phyloP scores from a whole-genome alignment of 2,329 filamentous ascomycete genomes.

The Pezicula carpinea region DNA sequence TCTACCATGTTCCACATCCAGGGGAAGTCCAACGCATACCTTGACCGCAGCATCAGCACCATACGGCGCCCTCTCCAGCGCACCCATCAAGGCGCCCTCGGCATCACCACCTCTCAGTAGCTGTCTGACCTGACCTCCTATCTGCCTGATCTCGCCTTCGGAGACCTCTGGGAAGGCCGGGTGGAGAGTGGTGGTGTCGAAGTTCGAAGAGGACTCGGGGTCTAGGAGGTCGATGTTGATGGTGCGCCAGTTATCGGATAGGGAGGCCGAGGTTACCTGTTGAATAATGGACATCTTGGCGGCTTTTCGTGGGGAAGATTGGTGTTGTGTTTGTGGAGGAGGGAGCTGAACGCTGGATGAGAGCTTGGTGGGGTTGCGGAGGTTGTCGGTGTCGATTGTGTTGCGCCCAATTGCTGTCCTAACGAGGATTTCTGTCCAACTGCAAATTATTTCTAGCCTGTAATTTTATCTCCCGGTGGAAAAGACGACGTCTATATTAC shows the following conservation, averaged over 20 bases:
- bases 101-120: constrained; percentile 80
- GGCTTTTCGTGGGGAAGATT: not conserved
- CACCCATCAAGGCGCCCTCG: constrained; percentile 79
- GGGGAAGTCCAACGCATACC: constrained; percentile 34
- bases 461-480: no score
- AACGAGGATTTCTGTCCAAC: not conserved
- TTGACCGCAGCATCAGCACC: constrained; percentile 54
- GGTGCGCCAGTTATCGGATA: constrained; percentile 70
- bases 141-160: constrained; percentile 72
- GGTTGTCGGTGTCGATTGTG: constrained; percentile 1
- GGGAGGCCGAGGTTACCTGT: constrained; percentile 55
- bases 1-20: no score
- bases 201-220: constrained; percentile 86
- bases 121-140: constrained; percentile 80
- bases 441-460: not conserved
- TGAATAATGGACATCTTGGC: constrained; percentile 61
- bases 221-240: constrained; percentile 92
- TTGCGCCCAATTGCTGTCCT: not conserved
- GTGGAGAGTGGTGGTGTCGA: constrained; percentile 79
- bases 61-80: constrained; percentile 81
- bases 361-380: not conserved
- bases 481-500: not conserved
- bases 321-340: not conserved
- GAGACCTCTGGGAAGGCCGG: constrained; percentile 70
- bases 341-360: constrained; percentile 2